A percentile compares a stretch with the other conserved stretches of the same genome.
Evolutionary conservation across 2,329 filamentous ascomycete genomes (phyloP).

Genomic region (Aspergillus novofumigatus): DNA sequence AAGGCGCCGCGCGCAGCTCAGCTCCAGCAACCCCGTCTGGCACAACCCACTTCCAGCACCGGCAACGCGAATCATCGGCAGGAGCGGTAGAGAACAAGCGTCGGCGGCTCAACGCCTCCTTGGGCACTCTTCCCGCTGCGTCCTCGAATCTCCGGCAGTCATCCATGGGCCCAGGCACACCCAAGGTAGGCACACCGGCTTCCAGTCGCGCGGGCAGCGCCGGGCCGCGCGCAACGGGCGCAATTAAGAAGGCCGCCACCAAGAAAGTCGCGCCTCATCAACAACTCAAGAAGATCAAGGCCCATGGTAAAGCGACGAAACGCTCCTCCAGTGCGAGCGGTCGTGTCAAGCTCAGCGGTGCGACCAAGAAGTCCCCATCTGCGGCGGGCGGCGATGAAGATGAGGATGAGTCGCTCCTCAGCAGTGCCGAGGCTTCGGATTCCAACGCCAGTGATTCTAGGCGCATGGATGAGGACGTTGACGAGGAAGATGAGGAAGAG

Average conservation of each 20-base stretch:
- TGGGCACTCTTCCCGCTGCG: constrained; percentile 51
- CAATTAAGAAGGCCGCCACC: constrained; percentile 43
- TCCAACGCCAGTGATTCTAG: constrained; percentile 33
- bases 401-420: constrained; percentile 53
- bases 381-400: constrained; percentile 40
- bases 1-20: constrained; percentile 37
- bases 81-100: constrained; percentile 56
- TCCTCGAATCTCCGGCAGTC: constrained; percentile 57
- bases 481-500: constrained; percentile 47
- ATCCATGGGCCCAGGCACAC: constrained; percentile 60
- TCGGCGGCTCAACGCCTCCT: constrained; percentile 51
- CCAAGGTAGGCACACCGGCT: constrained; percentile 53
- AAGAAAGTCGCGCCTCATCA: constrained; percentile 56
- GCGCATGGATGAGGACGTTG: constrained; percentile 37
- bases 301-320: constrained; percentile 37
- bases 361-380: constrained; percentile 40
- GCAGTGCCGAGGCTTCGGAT: constrained; percentile 47
- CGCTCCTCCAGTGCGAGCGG: constrained; percentile 40
- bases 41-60: constrained; percentile 40
- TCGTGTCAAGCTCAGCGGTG: constrained; percentile 28
- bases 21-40: constrained; percentile 43
- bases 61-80: constrained; percentile 53
- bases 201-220: constrained; percentile 56
- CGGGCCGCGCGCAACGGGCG: constrained; percentile 45
- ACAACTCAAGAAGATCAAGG: constrained; percentile 41